Evolutionary conservation across 1,284 basidiomycete species (phyloP).

Genomic region (Moniliophthora roreri): DNA sequence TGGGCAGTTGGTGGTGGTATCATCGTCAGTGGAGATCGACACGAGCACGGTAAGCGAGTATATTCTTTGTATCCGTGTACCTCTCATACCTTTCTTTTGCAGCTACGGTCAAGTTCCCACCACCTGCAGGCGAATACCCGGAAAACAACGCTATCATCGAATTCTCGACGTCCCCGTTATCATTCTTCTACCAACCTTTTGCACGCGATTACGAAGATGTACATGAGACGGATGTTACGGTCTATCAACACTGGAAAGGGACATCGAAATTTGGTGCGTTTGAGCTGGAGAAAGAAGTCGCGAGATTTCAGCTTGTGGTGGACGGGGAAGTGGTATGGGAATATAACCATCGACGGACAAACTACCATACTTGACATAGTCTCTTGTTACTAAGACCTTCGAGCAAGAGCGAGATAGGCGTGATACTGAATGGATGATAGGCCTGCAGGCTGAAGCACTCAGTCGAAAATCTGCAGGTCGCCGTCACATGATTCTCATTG

Average conservation of each 20-base stretch:
- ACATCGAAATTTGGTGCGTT: slow-evolving; percentile 5
- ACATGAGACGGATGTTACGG: background rate
- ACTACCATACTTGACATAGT: no score
- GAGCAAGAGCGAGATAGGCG: no score
- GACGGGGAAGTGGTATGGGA: background rate
- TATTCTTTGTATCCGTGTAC: background rate
- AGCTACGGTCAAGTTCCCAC: slow-evolving; percentile 6
- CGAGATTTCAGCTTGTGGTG: background rate
- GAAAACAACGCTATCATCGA: background rate
- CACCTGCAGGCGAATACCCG: background rate
- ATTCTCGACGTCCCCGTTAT: slow-evolving; percentile 8
- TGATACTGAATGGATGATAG: no score
- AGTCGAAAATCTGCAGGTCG: no score
- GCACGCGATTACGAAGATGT: background rate
- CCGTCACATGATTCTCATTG: no score
- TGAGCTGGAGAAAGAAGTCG: background rate
- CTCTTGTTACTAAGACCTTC: no score
- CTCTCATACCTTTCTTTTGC: background rate
- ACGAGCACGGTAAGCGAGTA: background rate
- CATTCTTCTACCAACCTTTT: slow-evolving; percentile 7
- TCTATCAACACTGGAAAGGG: slow-evolving; percentile 1
- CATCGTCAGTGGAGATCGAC: background rate
- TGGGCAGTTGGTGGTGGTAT: background rate
- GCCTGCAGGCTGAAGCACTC: no score
- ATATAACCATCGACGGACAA: background rate